Evolutionary conservation across 805 yeast species (phyloP), one percentile per base, ranked within the genome.

Genomic region (Candida stauntonica): DNA sequence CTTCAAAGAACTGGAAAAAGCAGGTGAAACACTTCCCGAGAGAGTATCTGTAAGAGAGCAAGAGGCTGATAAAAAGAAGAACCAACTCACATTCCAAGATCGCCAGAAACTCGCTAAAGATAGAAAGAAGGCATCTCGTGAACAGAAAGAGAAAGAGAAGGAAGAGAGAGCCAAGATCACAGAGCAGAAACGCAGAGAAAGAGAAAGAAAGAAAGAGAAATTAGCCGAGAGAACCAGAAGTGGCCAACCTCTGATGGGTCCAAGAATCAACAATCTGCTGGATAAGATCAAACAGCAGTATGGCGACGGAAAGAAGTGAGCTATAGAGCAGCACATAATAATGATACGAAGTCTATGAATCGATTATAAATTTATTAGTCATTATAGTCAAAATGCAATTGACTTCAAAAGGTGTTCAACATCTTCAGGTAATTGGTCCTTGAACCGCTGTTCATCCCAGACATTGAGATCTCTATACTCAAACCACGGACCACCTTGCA

Each of bases 231-330:
- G 67, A 45, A 89, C 95, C 1, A 68, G 69, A 51, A 56, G 66
- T 4, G 98, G 98, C 0, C 98, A 89, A 59, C 97, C 97, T 3
- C 62, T 76, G 31, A 86, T 89, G 91, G 96, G 87, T 0, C 94
- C 96, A 13, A 75, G 94, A 60, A 86, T 89, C 41, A 81, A 77
- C 39, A 75, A 78, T 50, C 65, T 89, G 31, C 67, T 89, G 34
- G 93, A 83, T 38, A 86, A 87, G 60, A 85, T 89, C 44, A 79
- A 75, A 54, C 62, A 61, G 20, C 80, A 76, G 46, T 54, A 47
- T 30, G 49, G 46, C 18, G 38, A 45, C 14, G 35, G 35, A 5
- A 18, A 21, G 6, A 23, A 26, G 24, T 26, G 29, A 28, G 24
- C n/a, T n/a, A 35, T 19, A 17, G n/a, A n/a, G n/a, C n/a, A n/a